Conservation (phyloP, 2,329 filamentous ascomycete genomes). For the Zasmidium cellare region DNA sequence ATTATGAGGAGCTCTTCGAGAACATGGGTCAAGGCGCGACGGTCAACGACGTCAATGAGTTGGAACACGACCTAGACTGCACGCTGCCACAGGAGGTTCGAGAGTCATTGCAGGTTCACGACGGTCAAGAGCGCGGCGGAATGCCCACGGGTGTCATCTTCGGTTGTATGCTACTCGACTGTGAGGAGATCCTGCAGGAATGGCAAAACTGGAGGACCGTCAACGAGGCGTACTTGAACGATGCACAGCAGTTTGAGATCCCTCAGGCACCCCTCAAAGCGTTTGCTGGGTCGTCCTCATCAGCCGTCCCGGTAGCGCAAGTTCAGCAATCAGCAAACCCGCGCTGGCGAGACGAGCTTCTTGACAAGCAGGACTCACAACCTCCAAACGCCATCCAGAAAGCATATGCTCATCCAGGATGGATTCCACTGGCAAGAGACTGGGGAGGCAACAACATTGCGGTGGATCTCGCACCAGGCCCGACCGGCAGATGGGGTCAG, state of each 20-base stretch:
- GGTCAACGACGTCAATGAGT: slow-evolving; percentile 90
- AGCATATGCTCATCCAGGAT: slow-evolving; percentile 87
- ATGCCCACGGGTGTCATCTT: slow-evolving; percentile 91
- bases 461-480: slow-evolving; percentile 87
- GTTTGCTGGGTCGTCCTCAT: slow-evolving; percentile 65
- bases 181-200: slow-evolving; percentile 96
- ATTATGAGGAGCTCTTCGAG: slow-evolving; percentile 92
- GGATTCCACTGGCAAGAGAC: slow-evolving; percentile 94
- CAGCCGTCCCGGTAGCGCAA: slow-evolving; percentile 46
- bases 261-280: slow-evolving; percentile 70
- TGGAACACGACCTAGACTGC: slow-evolving; percentile 94
- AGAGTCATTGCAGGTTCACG: slow-evolving; percentile 86
- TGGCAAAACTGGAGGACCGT: slow-evolving; percentile 96
- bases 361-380: slow-evolving; percentile 82
- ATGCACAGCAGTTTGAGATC: slow-evolving; percentile 53
- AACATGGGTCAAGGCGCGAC: slow-evolving; percentile 92
- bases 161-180: slow-evolving; percentile 91
- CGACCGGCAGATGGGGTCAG: slow-evolving; percentile 90
- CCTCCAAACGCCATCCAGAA: slow-evolving; percentile 85
- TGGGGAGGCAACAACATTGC: slow-evolving; percentile 99
- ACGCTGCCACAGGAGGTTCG: slow-evolving; percentile 90
- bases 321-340: slow-evolving; percentile 37
- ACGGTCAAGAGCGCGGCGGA: slow-evolving; percentile 95
- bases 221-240: slow-evolving; percentile 80
- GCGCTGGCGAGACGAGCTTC: slow-evolving; percentile 80